phyloP scores from a whole-genome alignment of 768 basidiomycete genomes.

The Boletus tomentosulus region DNA sequence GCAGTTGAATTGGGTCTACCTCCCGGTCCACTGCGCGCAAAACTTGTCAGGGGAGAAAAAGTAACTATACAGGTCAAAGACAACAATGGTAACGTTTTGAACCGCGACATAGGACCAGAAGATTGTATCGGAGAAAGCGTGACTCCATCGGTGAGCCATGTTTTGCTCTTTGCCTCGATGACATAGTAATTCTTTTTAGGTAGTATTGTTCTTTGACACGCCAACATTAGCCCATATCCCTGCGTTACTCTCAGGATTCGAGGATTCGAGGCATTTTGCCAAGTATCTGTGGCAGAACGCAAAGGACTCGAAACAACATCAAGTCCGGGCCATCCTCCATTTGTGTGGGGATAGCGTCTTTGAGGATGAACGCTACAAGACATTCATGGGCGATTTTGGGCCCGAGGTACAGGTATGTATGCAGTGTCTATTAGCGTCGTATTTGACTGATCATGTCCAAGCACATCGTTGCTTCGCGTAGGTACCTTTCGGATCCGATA shows the following conservation, averaged over 20 bases:
- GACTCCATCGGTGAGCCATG: slow-evolving; percentile 39
- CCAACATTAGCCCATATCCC: slow-evolving; percentile 58
- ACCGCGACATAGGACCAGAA: slow-evolving; percentile 53
- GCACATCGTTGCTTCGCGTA: slow-evolving; percentile 73
- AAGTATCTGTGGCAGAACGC: slow-evolving; percentile 43
- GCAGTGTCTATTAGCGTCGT: not conserved
- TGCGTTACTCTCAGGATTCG: slow-evolving; percentile 46
- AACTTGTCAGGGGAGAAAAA: slow-evolving; percentile 59
- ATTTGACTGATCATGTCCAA: slow-evolving; percentile 28
- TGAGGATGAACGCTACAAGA: slow-evolving; percentile 61
- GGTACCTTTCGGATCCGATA: slow-evolving; percentile 57
- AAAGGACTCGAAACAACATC: slow-evolving; percentile 39
- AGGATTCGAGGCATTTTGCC: slow-evolving; percentile 43
- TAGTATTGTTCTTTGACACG: slow-evolving; percentile 66
- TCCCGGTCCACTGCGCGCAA: slow-evolving; percentile 51
- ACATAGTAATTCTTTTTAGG: slow-evolving; percentile 33
- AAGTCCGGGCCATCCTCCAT: slow-evolving; percentile 58
- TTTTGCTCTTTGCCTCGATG: not conserved
- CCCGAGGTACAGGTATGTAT: slow-evolving; percentile 54
- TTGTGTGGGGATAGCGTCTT: slow-evolving; percentile 67
- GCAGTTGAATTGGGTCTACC: slow-evolving; percentile 64
- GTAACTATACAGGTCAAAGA: slow-evolving; percentile 54
- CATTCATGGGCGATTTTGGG: slow-evolving; percentile 70
- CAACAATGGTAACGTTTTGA: slow-evolving; percentile 36
- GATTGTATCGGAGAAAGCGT: slow-evolving; percentile 57